phyloP scores from a whole-genome alignment of 2,329 filamentous ascomycete species.

The Aspergillus versicolor region DNA sequence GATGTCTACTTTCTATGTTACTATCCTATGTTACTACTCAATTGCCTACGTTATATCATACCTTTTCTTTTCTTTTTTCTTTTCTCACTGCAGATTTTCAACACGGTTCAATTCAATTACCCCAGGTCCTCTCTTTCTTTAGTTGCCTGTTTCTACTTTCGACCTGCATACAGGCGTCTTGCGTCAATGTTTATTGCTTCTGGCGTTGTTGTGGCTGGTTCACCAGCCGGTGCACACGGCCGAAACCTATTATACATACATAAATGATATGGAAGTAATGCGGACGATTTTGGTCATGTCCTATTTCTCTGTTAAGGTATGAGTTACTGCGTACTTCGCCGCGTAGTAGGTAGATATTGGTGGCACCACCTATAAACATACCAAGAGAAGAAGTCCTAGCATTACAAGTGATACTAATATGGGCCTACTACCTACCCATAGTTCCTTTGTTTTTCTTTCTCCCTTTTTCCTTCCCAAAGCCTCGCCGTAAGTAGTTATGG shows the following conservation, averaged over 20 bases:
- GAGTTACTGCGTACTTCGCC: too few species aligned
- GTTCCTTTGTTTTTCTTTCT: too few species aligned
- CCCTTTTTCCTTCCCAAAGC: too few species aligned
- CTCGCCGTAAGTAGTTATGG: too few species aligned
- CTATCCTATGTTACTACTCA: neutral
- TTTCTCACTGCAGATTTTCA: neutral
- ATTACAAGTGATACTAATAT: too few species aligned
- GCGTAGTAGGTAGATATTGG: too few species aligned
- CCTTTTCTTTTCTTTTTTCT: neutral
- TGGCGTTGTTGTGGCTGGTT: slow-evolving; percentile 9
- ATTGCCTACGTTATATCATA: neutral
- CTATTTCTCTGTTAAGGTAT: neutral
- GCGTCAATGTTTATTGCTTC: slow-evolving; percentile 16
- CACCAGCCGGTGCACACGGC: neutral
- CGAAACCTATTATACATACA: neutral
- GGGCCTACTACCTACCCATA: too few species aligned
- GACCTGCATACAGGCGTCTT: slow-evolving; percentile 22
- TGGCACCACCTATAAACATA: too few species aligned
- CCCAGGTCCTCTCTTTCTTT: slow-evolving; percentile 6
- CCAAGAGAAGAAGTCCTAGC: too few species aligned
- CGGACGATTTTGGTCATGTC: neutral
- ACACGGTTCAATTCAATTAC: neutral
- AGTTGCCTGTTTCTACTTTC: slow-evolving; percentile 6
- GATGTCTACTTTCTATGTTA: neutral
- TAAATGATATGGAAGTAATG: neutral